These are phyloP conservation scores for Barnettozyma californica DNA, from an alignment of 805 yeast species.

Conservation along the genomic window DNA sequence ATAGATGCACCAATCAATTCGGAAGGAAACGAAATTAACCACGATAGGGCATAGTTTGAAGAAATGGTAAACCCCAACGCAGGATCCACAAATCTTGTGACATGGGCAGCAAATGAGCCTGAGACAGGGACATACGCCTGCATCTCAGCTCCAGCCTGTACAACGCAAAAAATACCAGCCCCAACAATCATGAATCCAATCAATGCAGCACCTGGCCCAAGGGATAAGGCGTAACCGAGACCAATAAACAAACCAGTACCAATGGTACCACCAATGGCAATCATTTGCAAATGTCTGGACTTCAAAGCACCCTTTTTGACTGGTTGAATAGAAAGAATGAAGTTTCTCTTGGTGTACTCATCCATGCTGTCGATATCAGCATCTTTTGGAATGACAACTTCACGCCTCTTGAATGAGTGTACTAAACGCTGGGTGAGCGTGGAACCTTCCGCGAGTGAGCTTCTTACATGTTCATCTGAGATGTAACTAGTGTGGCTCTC, in stretches of 20 bases:
- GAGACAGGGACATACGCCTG: slow-evolving; percentile 47
- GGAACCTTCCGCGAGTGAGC: background rate
- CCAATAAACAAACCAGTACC: slow-evolving; percentile 72
- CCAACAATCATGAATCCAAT: slow-evolving; percentile 53
- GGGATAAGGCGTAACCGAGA: slow-evolving; percentile 49
- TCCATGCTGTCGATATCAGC: slow-evolving; percentile 19
- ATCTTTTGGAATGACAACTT: slow-evolving; percentile 14
- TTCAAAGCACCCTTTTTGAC: slow-evolving; percentile 33
- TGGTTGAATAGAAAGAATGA: slow-evolving; percentile 33
- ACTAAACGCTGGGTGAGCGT: background rate
- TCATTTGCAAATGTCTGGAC: slow-evolving; percentile 57
- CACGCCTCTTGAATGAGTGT: slow-evolving; percentile 23
- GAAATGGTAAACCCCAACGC: slow-evolving; percentile 51
- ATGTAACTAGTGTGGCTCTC: background rate
- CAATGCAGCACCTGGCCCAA: slow-evolving; percentile 64
- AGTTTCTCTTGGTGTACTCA: slow-evolving; percentile 21
- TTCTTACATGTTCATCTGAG: background rate
- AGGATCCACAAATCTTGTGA: slow-evolving; percentile 50
- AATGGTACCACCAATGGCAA: slow-evolving; percentile 67
- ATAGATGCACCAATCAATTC: slow-evolving; percentile 58
- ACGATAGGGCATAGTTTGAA: slow-evolving; percentile 48
- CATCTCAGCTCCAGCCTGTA: slow-evolving; percentile 55
- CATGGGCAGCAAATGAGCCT: slow-evolving; percentile 48
- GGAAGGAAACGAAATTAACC: slow-evolving; percentile 52
- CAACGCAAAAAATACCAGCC: slow-evolving; percentile 52